Evolutionary conservation across 371 early-diverging fungal genomes (phyloP), one percentile per base, ranked within the genome.

Genomic region (Mortierella sp.): DNA sequence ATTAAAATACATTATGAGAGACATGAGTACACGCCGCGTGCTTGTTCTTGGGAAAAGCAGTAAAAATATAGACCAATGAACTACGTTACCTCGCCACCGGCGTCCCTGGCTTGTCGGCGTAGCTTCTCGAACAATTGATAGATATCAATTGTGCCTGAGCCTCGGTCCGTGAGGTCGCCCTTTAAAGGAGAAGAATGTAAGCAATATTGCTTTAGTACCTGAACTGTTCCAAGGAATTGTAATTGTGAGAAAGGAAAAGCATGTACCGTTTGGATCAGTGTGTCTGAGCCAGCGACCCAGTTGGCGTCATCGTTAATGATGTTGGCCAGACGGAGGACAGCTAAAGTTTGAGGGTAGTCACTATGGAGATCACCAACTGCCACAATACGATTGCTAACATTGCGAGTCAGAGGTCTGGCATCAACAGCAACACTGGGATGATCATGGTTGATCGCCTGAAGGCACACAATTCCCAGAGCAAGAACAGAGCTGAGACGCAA

Each of bases 361-460:
- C 94, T 93, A 72, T 96, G 96, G 28, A 94, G 81, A 84, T 96
- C 96, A 9, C 94, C 95, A 55, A 94, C 78, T 22, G 94, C 95
- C 11, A 94, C 88, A 62, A 94, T 92, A 18, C 94, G 91, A 32
- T 77, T 68, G 55, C 68, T 72, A 24, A 59, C 75, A 40, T 18
- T 20, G n/a, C 37, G 32, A 30, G 61, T 10, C n/a, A 35, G 11
- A 12, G 62, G 62, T 45, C 39, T 9, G 28, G 62, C 47, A 45
- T 43, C 18, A 3, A 26, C 45, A 55, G 59, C 55, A 1, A 64
- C 47, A 1, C 49, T 22, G 24, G 49, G 22, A 12, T 30, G 61
- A 11, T 65, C 51, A 39, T 28, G 39, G n/a, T 40, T 40, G 66
- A 60, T 40, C 24, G 49, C 47, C 35, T 66, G 72, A 58, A 67